Evolutionary conservation across 2,329 filamentous ascomycete genomes (phyloP), one percentile per base, ranked within the genome.

Genomic region (Ascochyta clinopodiicola): DNA sequence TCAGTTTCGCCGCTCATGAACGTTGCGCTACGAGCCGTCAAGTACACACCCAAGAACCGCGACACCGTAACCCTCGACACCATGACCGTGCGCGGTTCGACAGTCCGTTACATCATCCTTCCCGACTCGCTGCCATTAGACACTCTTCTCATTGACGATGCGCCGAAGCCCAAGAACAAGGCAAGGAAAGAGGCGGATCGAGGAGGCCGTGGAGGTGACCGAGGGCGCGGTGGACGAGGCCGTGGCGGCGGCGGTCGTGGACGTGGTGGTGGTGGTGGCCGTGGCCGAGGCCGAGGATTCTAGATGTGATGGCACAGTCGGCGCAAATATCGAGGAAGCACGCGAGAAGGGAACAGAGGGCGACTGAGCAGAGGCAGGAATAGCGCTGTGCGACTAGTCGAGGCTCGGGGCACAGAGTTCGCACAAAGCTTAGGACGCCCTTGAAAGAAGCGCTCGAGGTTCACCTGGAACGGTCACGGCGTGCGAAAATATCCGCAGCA

Each of bases 131-230:
- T 99, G 70, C 94, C 94, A 35, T 85, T 99, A 63, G 95, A 99
- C 78, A 97, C 94, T 36, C 85, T 99, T 48, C 85, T 99, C 60
- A 92, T 99, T 67, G 95, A 99, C 76, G 95, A 99, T 79, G 88
- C 92, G 70, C 92, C 94, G 46, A 99, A 99, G 83, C 94, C 95
- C 59, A 98, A 98, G 89, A 99, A 99, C 82, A 99, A 99, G 87
- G 94, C 95, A 24, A 87, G 94, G 74, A 99, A 99, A 84, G 95
- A 98, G 80, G 84, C 78, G 6, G 80, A 83, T 29, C 85, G 86
- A 56, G 72, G 75, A 51, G 71, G 71, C 39, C 84, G 85, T 39
- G 75, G 76, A 32, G 75, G 82, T 38, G 55, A 53, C 31, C 83
- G 82, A 39, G 81, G 82, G 9, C 70, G 82, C 19, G 78, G 81